phyloP scores from a whole-genome alignment of 495 filamentous ascomycete genomes.

The Penicillium desertorum region DNA sequence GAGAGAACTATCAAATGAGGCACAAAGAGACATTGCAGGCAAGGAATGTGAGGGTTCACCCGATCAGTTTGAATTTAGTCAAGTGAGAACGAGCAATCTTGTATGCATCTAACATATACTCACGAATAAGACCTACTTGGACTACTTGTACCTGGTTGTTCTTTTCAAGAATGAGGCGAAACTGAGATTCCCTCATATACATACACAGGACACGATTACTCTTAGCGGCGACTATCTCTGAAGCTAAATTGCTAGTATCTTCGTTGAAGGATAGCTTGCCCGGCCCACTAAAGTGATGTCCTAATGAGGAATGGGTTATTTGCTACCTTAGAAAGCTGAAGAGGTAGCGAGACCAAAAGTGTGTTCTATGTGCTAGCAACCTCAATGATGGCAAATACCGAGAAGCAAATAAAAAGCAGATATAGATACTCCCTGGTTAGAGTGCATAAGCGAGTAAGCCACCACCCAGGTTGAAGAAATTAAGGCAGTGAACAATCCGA shows the following conservation, averaged over 20 bases:
- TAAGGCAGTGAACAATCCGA: background rate
- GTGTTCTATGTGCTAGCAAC: background rate
- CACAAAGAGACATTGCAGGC: background rate
- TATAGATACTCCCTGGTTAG: background rate
- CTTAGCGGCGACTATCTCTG: background rate
- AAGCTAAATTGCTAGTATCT: background rate
- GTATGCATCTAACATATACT: background rate
- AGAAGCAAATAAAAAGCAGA: background rate
- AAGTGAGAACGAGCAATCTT: background rate
- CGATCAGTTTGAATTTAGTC: background rate
- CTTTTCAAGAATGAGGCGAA: background rate
- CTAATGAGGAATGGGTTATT: background rate
- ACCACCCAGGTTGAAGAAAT: background rate
- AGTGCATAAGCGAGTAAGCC: background rate
- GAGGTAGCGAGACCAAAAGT: background rate
- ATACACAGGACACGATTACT: background rate
- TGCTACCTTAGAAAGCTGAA: background rate
- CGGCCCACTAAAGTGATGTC: background rate
- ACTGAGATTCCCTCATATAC: background rate
- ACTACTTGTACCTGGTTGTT: background rate
- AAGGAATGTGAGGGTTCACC: background rate
- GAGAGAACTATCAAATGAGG: background rate
- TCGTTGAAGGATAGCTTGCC: background rate
- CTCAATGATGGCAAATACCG: background rate
- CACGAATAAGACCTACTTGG: background rate